These are phyloP conservation scores for Aureobasidium pullulans DNA, from an alignment of 2,329 filamentous ascomycete species.

Conservation along the genomic window DNA sequence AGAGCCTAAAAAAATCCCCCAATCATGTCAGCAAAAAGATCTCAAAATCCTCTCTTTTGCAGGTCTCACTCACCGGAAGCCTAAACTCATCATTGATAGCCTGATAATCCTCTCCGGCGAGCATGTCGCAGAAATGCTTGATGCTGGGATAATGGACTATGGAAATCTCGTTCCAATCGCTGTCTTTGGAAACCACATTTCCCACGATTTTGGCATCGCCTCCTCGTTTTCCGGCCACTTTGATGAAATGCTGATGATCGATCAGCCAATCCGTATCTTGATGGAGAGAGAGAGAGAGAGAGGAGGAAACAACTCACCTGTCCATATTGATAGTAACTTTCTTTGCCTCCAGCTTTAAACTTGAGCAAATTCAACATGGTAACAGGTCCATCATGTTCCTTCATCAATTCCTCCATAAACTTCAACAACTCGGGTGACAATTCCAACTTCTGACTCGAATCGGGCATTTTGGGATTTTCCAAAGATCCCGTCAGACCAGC, in stretches of 20 bases:
- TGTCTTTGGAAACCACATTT: slow-evolving; percentile 39
- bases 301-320: slow-evolving; percentile 23
- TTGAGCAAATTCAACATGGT: slow-evolving; percentile 59
- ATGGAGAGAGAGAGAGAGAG: not conserved
- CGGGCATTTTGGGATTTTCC: slow-evolving; percentile 26
- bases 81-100: slow-evolving; percentile 48
- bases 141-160: slow-evolving; percentile 59
- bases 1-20: slow-evolving; percentile 13
- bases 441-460: slow-evolving; percentile 45
- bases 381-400: slow-evolving; percentile 36
- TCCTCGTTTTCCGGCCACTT: slow-evolving; percentile 33
- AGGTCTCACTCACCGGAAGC: slow-evolving; percentile 32
- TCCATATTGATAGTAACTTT: slow-evolving; percentile 51
- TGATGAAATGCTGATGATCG: slow-evolving; percentile 18
- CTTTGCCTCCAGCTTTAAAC: slow-evolving; percentile 45
- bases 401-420: slow-evolving; percentile 41
- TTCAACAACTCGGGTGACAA: slow-evolving; percentile 42
- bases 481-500: slow-evolving; percentile 29
- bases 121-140: slow-evolving; percentile 55
- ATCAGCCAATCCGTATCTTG: not conserved
- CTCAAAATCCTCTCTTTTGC: too few species aligned
- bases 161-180: slow-evolving; percentile 55
- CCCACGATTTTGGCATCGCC: slow-evolving; percentile 57
- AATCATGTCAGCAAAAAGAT: not conserved
- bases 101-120: slow-evolving; percentile 52